Base-by-base conservation (phyloP, 2,329 filamentous ascomycete species). In the Nigrospora osmanthi region DNA sequence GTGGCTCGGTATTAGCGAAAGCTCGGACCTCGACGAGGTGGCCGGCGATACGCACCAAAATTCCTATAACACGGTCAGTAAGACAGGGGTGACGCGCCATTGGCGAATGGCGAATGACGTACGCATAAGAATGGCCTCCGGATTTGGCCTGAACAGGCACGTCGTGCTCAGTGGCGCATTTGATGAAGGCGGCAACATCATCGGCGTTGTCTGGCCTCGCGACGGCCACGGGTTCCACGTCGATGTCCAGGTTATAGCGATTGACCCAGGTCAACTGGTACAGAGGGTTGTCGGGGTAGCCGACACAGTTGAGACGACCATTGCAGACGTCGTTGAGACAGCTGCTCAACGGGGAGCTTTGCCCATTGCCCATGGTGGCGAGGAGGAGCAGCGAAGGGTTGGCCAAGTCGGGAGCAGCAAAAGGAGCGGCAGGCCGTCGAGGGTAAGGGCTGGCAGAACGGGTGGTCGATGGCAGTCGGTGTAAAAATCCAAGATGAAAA, bases 71-170 rank as follows among this genome's bases (percentile, higher is more conserved):
- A 44, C 36, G 44, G 45, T 38, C 31, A 14, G 31, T 6, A 44
- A 33, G 30, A 28, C 23, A 28, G 5, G 23, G 9, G 23, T 28
- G 4, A 28, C 23, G 23, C 6, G 23, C 23, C 6, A 28, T 10
- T 28, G 23, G 23, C 7, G 23, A 28, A 10, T 6, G 7, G 23
- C 23, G 9, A 28, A 28, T 28, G 3, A 48, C 70, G 53, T 58
- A 76, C 73, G 68, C 80, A 50, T 81, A 85, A 0, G 78, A 83
- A 54, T 85, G 81, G 0, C 81, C 81, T 4, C 81, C 81, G 2
- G 78, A 80, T 50, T 71, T 76, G 17, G 81, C 74, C 55, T 83
- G 79, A 0, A 84, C 77, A 50, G 76, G 74, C 43, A 76, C 59
- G 6, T 64, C 63, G 46, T 67, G 64, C 19, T 69, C 49, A 2